These are phyloP conservation scores for Collybia nuda DNA, from an alignment of 768 basidiomycete genomes.

Conservation along the genomic window DNA sequence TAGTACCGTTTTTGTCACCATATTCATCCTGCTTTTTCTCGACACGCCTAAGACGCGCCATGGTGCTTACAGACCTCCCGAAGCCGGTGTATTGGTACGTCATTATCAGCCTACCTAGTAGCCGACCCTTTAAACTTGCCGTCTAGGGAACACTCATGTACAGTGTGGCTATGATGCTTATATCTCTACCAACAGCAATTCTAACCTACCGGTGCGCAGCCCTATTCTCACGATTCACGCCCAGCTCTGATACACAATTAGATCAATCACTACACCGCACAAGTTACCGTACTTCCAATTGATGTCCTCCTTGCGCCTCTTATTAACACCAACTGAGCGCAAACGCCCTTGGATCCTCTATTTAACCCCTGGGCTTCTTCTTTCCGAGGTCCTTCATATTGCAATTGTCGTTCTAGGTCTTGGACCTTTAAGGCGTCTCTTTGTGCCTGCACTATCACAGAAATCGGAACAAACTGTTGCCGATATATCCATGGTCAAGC, in stretches of 20 bases:
- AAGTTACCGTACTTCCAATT: conserved; percentile 64
- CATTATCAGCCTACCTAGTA: not conserved
- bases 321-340: conserved; percentile 82
- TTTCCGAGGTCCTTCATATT: conserved; percentile 53
- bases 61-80: conserved; percentile 64
- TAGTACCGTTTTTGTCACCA: conserved; percentile 54
- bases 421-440: conserved; percentile 43
- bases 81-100: conserved; percentile 49
- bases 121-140: not conserved
- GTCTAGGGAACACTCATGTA: conserved; percentile 60
- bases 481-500: conserved; percentile 48
- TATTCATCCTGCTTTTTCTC: conserved; percentile 57
- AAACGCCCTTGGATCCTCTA: conserved; percentile 79
- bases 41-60: conserved; percentile 61
- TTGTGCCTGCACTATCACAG: conserved; percentile 38
- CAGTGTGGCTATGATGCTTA: conserved; percentile 61
- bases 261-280: conserved; percentile 83
- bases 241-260: conserved; percentile 24
- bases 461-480: conserved; percentile 27
- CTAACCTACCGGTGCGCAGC: conserved; percentile 69
- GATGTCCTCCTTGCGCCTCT: conserved; percentile 58
- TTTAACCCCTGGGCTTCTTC: conserved; percentile 71
- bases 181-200: conserved; percentile 68
- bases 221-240: conserved; percentile 1
- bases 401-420: conserved; percentile 45